A percentile compares a stretch with the other conserved stretches of the same genome.
Conservation (phyloP, 306 rosid species). For the Betula pendula region DNA sequence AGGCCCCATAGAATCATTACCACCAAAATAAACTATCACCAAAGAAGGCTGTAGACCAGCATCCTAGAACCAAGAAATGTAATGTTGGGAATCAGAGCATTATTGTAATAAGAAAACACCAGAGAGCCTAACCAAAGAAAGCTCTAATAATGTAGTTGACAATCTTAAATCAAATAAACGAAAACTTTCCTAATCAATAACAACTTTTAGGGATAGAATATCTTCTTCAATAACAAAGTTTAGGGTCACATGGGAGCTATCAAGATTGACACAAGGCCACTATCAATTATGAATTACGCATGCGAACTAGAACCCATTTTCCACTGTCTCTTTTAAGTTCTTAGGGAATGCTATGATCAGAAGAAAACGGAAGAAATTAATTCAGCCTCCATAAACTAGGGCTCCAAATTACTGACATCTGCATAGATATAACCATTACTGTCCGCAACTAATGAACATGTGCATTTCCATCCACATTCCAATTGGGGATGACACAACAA, state of each 20-base stretch:
- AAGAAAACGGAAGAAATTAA: not conserved
- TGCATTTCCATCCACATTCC: conserved; percentile 11
- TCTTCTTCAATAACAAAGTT: not conserved
- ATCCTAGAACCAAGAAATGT: conserved; percentile 45
- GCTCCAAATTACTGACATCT: not conserved
- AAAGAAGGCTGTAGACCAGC: conserved; percentile 77
- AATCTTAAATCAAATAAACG: not conserved
- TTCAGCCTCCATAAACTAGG: not conserved
- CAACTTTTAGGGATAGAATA: not conserved
- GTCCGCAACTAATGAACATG: not conserved
- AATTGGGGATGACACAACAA: not conserved
- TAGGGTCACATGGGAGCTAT: not conserved
- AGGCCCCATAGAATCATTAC: conserved; percentile 94
- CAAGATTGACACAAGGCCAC: not conserved
- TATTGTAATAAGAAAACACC: not conserved
- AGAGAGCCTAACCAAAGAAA: not conserved
- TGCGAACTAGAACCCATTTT: not conserved
- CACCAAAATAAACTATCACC: conserved; percentile 90
- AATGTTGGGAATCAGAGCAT: conserved; percentile 8
- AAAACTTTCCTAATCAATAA: not conserved
- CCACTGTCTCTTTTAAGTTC: not conserved
- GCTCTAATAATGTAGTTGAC: not conserved
- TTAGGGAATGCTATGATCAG: not conserved
- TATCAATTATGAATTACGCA: not conserved
- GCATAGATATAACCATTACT: not conserved